These are phyloP conservation scores for Moniliella sp. DNA, from an alignment of 1,284 basidiomycete species.

Conservation along the genomic window DNA sequence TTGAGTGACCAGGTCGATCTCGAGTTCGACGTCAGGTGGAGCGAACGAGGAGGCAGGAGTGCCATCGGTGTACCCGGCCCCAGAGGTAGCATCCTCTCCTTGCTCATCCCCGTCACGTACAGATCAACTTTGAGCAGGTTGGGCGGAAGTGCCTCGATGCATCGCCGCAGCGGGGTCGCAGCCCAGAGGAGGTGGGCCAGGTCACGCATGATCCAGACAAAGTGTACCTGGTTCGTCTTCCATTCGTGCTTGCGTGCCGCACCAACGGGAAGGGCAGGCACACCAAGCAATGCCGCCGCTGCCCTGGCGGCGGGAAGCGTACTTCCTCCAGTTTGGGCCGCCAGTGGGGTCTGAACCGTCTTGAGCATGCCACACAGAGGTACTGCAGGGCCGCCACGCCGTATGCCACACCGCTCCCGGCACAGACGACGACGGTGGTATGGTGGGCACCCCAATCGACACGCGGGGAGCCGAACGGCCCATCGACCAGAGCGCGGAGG, in stretches of 20 bases:
- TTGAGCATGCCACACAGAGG: no score
- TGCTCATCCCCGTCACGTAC: slow-evolving; percentile 41
- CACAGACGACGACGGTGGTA: slow-evolving; percentile 48
- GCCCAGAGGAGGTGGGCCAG: slow-evolving; percentile 65
- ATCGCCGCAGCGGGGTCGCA: slow-evolving; percentile 48
- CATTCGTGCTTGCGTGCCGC: no score
- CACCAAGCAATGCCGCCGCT: no score
- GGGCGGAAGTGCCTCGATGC: slow-evolving; percentile 45
- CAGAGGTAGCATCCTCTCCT: no score
- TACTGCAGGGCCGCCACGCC: slow-evolving; percentile 53
- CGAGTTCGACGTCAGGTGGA: no score
- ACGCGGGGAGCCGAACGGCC: slow-evolving; percentile 53
- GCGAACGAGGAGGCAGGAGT: no score
- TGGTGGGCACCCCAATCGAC: slow-evolving; percentile 46
- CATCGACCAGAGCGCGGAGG: slow-evolving; percentile 49
- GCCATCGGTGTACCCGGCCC: no score
- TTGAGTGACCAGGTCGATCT: no score
- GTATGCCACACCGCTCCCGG: slow-evolving; percentile 56
- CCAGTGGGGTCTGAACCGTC: no score
- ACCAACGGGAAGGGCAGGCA: no score
- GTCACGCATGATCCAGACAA: slow-evolving; percentile 65
- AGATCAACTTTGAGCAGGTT: slow-evolving; percentile 53
- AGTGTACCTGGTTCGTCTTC: slow-evolving; percentile 49
- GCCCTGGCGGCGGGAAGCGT: no score
- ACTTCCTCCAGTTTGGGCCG: no score